Base-by-base conservation (phyloP, 2,329 filamentous ascomycete genomes). In the Ascochyta clinopodiicola region DNA sequence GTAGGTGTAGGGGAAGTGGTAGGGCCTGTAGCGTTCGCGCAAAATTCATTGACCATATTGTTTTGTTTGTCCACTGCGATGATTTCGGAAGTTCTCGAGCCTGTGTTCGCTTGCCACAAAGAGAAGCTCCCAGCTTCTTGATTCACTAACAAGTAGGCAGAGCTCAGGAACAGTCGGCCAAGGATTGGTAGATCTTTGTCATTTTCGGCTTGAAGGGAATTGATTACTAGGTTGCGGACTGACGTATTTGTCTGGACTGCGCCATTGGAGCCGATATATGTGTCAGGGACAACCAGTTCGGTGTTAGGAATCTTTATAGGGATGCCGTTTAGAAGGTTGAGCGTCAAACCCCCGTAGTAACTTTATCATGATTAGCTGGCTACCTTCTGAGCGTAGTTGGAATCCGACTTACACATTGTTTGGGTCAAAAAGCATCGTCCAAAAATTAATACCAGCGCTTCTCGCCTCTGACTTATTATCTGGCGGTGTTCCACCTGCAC, bases 111-210 rank as follows among this genome's bases (percentile, higher is more conserved):
- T 47, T 60, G 49, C 58, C 60, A 61, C 3, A 64, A 17, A 12
- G 62, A 54, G 51, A 58, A 62, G 17, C 21, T 51, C 15, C 39
- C 51, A 9, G 59, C 55, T 34, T 64, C 61, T 46, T 62, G 61
- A 45, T 66, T 64, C 37, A 62, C 59, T 42, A 61, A 58, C n/a
- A 66, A 7, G 27, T 62, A 62, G 29, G 57, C 59, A 22, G 59
- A 60, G 37, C 57, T 61, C 39, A 66, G 51, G 42, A 66, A 60
- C 6, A 60, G 47, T 44, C 63, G 55, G 29, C 59, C 61, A 46
- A 66, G 55, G 21, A 58, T 32, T 34, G 22, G 22, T 24, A 24
- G 22, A 6, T 24, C 22, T 3, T 62, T 49, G 17, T 15, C 35
- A 31, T 64, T 62, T 8, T 44, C 36, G 32, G 31, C 34, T 48